Evolutionary conservation across 495 filamentous ascomycete genomes (phyloP), one percentile per base, ranked within the genome.

Genomic region (Sporormia fimetaria): DNA sequence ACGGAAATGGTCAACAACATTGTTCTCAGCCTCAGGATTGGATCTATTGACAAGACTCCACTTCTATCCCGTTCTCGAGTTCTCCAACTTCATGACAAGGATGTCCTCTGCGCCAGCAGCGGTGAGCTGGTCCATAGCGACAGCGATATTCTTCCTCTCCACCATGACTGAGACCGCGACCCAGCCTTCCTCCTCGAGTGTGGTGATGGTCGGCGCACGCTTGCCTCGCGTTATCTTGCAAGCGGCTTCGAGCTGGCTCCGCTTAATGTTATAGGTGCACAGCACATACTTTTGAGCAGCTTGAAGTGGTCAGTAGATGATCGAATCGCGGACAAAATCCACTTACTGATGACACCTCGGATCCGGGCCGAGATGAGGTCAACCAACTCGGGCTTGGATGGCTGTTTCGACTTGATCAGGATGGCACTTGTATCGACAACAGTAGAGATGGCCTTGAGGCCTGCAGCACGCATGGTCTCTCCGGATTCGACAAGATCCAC

Each of bases 401-500:
- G 78, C 46, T 76, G 69, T 50, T 80, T 87, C 22, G 87, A 94
- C 64, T 87, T 88, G 67, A 98, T 87, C 23, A 98, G 73, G 18
- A 94, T 74, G 17, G 90, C 87, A 3, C 76, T 84, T 40, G 80
- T 84, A 37, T 81, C 76, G 20, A 94, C 69, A 12, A 98, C 86
- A 2, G 90, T 98, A 47, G 86, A 87, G 56, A 98, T 94, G 45
- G 92, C 75, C 61, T 90, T 92, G 29, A 98, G 70, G n/a, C 92
- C 92, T 23, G 88, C 88, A 2, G 87, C 90, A 55, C 80, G 85
- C 90, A 98, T 98, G 8, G 90, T 98, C 57, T 95, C 87, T 33
- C 90, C 90, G 25, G 90, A 98, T 74, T 98, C 90, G 57, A 98
- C 90, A 43, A 98, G 74, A 66, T 98, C 92, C 17, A 98, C 86